A percentile compares a stretch with the other conserved stretches of the same genome.
These are phyloP conservation scores for Antitrichia curtipendula DNA, from an alignment of 225 moss, liverwort and hornwort genomes.

Conservation along the genomic window DNA sequence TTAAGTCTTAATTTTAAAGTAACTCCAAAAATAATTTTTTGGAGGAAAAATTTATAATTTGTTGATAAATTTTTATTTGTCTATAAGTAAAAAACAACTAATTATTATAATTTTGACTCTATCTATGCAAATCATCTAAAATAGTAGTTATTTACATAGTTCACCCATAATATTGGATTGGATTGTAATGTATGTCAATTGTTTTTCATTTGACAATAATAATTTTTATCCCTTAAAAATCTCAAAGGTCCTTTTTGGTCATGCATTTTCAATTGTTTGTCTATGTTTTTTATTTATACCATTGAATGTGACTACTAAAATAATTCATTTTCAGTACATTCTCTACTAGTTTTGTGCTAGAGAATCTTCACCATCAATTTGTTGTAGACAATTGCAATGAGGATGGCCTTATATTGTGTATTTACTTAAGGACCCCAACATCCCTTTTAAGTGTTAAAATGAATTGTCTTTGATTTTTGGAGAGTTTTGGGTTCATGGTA, in stretches of 20 bases:
- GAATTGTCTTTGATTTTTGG: neutral
- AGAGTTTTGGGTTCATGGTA: neutral
- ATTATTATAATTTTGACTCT: neutral
- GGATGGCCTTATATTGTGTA: neutral
- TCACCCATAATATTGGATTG: neutral
- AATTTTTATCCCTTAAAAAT: neutral
- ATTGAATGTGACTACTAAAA: neutral
- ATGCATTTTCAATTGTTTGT: neutral
- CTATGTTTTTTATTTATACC: neutral
- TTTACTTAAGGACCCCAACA: neutral
- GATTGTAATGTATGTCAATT: neutral
- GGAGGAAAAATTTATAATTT: too few relatives aligned
- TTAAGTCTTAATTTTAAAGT: neutral
- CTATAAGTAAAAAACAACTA: too few relatives aligned
- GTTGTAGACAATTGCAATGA: neutral
- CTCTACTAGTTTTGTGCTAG: neutral
- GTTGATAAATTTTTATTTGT: neutral
- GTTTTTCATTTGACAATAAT: neutral
- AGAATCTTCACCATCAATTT: neutral
- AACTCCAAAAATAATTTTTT: neutral
- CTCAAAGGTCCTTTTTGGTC: rapidly evolving
- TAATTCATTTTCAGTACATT: neutral
- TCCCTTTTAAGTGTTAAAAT: neutral
- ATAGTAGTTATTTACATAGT: neutral
- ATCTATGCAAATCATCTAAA: neutral